A percentile compares a stretch with the other conserved stretches of the same genome.
Evolutionary conservation across 306 rosid genomes (phyloP).

Genomic region (Purshia tridentata): DNA sequence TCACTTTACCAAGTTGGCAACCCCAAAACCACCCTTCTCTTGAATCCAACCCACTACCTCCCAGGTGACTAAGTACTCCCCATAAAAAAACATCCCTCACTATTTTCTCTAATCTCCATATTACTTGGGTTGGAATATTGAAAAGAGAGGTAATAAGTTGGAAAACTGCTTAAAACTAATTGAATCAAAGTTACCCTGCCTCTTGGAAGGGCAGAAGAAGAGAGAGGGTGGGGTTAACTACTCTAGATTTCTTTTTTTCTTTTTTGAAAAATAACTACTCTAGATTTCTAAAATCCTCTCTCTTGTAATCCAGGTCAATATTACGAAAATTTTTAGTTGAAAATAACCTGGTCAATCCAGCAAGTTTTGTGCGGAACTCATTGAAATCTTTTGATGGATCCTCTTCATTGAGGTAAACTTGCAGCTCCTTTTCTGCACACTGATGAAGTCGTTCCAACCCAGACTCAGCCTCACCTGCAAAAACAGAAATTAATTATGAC

Average conservation of each 20-base stretch:
- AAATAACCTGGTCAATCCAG: conserved; percentile 65
- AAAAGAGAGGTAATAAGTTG: no score
- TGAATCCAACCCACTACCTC: background rate
- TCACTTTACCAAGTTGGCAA: background rate
- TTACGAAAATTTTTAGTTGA: background rate
- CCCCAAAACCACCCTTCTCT: background rate
- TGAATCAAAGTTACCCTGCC: no score
- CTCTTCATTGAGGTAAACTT: conserved; percentile 50
- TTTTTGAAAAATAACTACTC: background rate
- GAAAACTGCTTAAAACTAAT: no score
- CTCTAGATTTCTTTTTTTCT: background rate
- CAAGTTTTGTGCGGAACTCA: conserved; percentile 79
- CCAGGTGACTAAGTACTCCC: background rate
- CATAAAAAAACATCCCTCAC: no score
- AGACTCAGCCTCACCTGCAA: conserved; percentile 81
- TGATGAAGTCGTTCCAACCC: conserved; percentile 78
- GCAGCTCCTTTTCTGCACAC: conserved; percentile 80
- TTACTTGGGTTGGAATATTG: no score
- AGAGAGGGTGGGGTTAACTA: background rate
- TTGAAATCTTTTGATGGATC: conserved; percentile 64
- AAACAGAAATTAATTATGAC: conserved; percentile 4
- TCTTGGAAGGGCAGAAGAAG: no score
- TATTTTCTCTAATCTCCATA: background rate
- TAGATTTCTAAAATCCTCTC: background rate
- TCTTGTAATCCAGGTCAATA: conserved; percentile 4